A percentile compares a stretch with the other conserved stretches of the same genome.
Conservation (phyloP, 2,329 filamentous ascomycete species). For the Dryadomyces sulphureus region DNA sequence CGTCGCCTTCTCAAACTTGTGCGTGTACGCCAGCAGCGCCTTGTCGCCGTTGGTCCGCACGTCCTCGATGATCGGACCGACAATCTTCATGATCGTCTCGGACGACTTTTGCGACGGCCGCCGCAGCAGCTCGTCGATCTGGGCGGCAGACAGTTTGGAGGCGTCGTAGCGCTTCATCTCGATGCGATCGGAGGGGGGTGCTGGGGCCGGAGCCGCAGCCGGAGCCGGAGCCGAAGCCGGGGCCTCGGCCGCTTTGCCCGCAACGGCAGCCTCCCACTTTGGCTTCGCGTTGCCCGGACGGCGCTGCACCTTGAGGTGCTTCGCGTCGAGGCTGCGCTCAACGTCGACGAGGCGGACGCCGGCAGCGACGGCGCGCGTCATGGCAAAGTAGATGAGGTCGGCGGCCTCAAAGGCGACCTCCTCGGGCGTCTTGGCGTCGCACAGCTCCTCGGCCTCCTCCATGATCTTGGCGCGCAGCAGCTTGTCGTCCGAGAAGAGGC, state of each 20-base stretch:
- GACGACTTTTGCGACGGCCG: conserved; percentile 87
- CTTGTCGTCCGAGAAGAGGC: conserved; percentile 83
- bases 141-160: conserved; percentile 43
- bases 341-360: conserved; percentile 81
- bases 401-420: conserved; percentile 90
- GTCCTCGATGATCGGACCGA: conserved; percentile 80
- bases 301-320: conserved; percentile 89
- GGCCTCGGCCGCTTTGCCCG: conserved; percentile 51
- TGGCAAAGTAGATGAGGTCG: conserved; percentile 87
- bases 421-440: conserved; percentile 50
- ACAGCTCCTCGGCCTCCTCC: conserved; percentile 94
- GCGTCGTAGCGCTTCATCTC: conserved; percentile 70
- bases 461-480: conserved; percentile 91
- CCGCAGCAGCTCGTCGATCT: conserved; percentile 62
- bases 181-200: conserved; percentile 41
- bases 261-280: conserved; percentile 77
- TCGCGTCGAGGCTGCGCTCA: conserved; percentile 81
- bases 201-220: conserved; percentile 1
- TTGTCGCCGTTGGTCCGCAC: conserved; percentile 74
- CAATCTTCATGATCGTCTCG: conserved; percentile 84
- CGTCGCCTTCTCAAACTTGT: conserved; percentile 95
- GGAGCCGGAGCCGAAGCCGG: background rate
- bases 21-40: conserved; percentile 81
- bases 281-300: conserved; percentile 89
- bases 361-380: conserved; percentile 75